phyloP scores from a whole-genome alignment of 1,284 basidiomycete genomes.

The Mrakiaceae sp. region DNA sequence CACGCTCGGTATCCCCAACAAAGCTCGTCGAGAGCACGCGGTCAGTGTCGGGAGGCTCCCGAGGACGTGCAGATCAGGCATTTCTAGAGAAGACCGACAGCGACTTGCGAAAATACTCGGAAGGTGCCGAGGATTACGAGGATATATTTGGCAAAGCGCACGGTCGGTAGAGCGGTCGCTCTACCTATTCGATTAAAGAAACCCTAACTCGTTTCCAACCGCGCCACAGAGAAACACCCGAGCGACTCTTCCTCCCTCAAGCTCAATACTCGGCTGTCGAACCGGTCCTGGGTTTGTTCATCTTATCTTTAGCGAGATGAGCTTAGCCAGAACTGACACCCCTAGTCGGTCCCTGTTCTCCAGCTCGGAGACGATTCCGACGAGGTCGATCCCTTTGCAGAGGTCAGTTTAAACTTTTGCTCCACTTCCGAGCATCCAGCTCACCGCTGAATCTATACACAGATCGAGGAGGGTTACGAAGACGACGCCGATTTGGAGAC shows the following conservation, averaged over 20 bases:
- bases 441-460: not conserved
- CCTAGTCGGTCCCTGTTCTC: too few relatives aligned
- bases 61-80: not conserved
- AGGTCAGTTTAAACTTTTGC: conserved; percentile 41
- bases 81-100: not conserved
- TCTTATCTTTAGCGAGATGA: too few relatives aligned
- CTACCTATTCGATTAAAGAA: too few relatives aligned
- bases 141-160: conserved; percentile 66
- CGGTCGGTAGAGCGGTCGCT: conserved; percentile 4
- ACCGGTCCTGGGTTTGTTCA: conserved; percentile 54
- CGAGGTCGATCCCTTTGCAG: conserved; percentile 87
- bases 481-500: conserved; percentile 72
- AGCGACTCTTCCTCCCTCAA: conserved; percentile 39
- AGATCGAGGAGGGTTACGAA: conserved; percentile 74
- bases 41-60: not conserved
- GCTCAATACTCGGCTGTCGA: conserved; percentile 70
- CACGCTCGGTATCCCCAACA: conserved; percentile 27
- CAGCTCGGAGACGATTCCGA: conserved; percentile 66
- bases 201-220: too few relatives aligned
- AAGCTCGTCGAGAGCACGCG: conserved; percentile 23
- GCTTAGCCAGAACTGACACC: too few relatives aligned
- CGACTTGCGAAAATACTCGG: conserved; percentile 71
- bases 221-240: not conserved
- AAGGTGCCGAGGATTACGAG: conserved; percentile 69
- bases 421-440: conserved; percentile 1